Evolutionary conservation across 352 stramenopile species (phyloP), one percentile per base, ranked within the genome.

Genomic region (Globisporangium orthogonon): DNA sequence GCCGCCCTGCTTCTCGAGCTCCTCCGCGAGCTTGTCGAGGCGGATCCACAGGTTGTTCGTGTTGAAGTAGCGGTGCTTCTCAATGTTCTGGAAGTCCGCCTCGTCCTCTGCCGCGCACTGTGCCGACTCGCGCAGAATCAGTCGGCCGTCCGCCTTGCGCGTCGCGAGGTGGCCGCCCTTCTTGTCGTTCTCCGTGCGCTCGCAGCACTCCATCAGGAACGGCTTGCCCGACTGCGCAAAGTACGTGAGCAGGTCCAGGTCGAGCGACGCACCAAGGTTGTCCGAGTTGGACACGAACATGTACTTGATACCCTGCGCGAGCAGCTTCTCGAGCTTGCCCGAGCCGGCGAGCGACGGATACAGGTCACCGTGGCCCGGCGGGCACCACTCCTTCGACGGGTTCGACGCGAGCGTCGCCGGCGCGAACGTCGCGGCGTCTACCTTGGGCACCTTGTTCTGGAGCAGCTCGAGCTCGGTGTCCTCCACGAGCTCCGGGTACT

Each of bases 141-240:
- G 94, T 37, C 95, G 96, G 60, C 65, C 61, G 65, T 99, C 96
- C 59, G 96, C 80, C 68, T 74, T 98, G 54, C 84, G 82, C 60
- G 86, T 67, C 7, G 82, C 96, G 45, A 99, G 80, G 76, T 99
- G 97, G 23, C 97, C 97, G 49, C 97, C 97, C 86, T 99, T 99
- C 86, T 99, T 99, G 82, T 99, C 97, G 68, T 98, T 98, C 69
- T 98, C 95, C 35, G 97, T 99, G 63, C 97, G 90, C 68, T 98
- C 91, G 65, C 95, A 98, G 71, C 95, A 98, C 70, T 99, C 96
- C 79, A 97, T 94, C 57, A 93, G 70, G 72, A 94, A 93, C 7
- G 81, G 82, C 62, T 90, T 94, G 66, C 83, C 78, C 65, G 96
- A 96, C 58, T 94, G 70, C 49, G 85, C 85, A 53, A 94, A 94